These are phyloP conservation scores for Pontederia paniculata DNA, from an alignment of 176 grass and related monocot species.

Conservation along the genomic window DNA sequence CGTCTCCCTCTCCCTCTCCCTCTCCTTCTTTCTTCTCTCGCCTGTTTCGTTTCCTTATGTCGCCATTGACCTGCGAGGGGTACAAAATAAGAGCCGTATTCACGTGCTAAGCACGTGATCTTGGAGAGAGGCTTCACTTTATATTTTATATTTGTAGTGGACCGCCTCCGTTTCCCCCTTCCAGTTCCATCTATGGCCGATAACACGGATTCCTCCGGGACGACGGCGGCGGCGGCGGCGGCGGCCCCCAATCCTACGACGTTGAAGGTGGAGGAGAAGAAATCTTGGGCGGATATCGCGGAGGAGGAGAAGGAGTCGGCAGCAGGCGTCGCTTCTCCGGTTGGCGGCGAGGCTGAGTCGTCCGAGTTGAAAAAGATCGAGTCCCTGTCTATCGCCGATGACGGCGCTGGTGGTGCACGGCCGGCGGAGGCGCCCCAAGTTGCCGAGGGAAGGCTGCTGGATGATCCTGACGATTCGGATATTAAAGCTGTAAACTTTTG, in stretches of 20 bases:
- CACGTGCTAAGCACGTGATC: too few relatives aligned
- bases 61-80: neutral
- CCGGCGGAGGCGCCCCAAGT: neutral
- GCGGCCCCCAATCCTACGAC: slow-evolving; percentile 6
- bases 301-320: slow-evolving; percentile 50
- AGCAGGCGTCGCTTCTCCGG: neutral
- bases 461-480: slow-evolving; percentile 77
- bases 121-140: too few relatives aligned
- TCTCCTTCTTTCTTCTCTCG: neutral
- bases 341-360: neutral
- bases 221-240: neutral
- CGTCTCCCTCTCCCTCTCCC: neutral
- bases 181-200: too few relatives aligned
- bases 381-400: slow-evolving; percentile 40
- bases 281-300: slow-evolving; percentile 68
- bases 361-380: slow-evolving; percentile 50
- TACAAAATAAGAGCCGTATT: too few relatives aligned
- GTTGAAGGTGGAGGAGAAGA: slow-evolving; percentile 45
- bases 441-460: slow-evolving; percentile 23
- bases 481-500: slow-evolving; percentile 53
- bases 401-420: slow-evolving; percentile 16
- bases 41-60: neutral
- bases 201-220: too few relatives aligned
- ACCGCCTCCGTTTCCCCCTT: too few relatives aligned
- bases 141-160: too few relatives aligned